Conservation (phyloP, 2,329 filamentous ascomycete species). For the Truncatella angustata region DNA sequence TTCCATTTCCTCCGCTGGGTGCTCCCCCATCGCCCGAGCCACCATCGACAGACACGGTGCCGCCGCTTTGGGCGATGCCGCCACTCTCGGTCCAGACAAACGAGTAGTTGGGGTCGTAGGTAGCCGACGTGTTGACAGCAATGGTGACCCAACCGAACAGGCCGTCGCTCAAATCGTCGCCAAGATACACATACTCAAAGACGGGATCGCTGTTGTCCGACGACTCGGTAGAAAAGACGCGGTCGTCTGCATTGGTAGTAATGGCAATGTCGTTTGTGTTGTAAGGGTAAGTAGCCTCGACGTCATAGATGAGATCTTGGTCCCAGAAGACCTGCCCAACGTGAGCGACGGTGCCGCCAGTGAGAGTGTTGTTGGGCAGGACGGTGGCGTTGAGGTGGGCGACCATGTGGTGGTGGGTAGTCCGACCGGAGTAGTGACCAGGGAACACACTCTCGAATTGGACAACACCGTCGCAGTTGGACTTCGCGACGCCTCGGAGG, state of each 20-base stretch:
- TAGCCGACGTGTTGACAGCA: background rate
- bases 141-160: background rate
- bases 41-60: background rate
- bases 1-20: background rate
- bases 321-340: constrained; percentile 68
- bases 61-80: background rate
- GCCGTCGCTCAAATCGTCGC: background rate
- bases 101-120: constrained; percentile 4
- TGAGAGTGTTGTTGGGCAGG: constrained; percentile 43
- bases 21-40: background rate
- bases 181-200: constrained; percentile 4
- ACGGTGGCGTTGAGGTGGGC: constrained; percentile 39
- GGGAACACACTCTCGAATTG: constrained; percentile 41
- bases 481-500: constrained; percentile 39
- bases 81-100: background rate
- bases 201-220: background rate
- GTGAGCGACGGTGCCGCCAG: constrained; percentile 44
- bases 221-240: background rate
- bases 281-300: background rate
- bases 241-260: background rate
- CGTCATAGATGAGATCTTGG: constrained; percentile 47
- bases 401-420: constrained; percentile 48
- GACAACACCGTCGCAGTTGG: constrained; percentile 37
- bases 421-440: constrained; percentile 42
- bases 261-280: constrained; percentile 2